Conservation (phyloP, 371 early-diverging fungal species). For the Conidiobolus incongruus region DNA sequence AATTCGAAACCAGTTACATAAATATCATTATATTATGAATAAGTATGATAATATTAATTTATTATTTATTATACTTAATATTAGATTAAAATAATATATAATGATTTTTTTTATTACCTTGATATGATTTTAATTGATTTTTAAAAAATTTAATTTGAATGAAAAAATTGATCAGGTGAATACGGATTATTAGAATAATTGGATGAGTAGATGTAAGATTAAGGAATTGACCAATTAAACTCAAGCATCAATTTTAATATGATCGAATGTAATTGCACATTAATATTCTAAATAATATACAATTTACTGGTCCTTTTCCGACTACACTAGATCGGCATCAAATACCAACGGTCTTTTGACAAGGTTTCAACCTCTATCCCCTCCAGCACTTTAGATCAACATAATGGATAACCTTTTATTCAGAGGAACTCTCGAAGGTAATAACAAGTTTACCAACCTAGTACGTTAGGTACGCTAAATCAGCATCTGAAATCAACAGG, state of each 20-base stretch:
- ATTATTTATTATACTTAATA: no score
- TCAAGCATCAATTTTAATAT: neutral
- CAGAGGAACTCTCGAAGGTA: constrained; percentile 8
- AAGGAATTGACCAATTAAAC: no score
- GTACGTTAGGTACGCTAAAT: no score
- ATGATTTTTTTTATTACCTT: no score
- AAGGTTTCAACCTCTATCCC: neutral
- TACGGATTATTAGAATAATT: no score
- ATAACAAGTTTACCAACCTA: neutral
- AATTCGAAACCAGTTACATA: neutral
- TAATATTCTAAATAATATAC: neutral
- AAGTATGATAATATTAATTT: no score
- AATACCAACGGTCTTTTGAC: neutral
- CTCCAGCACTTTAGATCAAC: neutral
- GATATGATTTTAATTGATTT: no score
- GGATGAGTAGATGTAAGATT: no score
- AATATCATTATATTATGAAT: neutral
- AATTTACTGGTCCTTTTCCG: neutral
- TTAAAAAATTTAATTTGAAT: no score
- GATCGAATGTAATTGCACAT: neutral
- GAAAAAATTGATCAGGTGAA: no score
- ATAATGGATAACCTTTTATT: constrained; percentile 5
- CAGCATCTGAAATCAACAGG: neutral
- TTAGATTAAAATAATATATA: no score
- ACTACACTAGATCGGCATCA: neutral